Evolutionary conservation across 2,329 filamentous ascomycete genomes (phyloP), one percentile per base, ranked within the genome.

Genomic region (Cordyceps fumosorosea): DNA sequence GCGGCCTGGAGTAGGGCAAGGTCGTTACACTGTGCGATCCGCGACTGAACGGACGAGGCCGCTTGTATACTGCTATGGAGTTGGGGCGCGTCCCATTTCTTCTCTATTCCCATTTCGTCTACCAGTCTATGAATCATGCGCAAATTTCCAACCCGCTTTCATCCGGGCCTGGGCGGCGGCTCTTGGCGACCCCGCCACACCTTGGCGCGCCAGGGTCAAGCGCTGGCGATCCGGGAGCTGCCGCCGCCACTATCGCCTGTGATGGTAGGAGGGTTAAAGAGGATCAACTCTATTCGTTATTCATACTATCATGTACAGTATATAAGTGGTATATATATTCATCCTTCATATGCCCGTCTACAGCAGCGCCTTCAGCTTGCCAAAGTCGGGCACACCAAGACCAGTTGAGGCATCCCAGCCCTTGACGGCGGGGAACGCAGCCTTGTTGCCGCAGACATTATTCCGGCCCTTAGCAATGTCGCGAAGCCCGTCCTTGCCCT

Each of bases 351-450:
- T 22, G 6, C 16, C 11, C 18, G 34, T n/a, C 44, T 55, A 63
- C 11, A 63, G 29, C 7, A 63, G 44, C 12, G 32, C 42, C 42
- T 59, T 54, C 16, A 63, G 34, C 26, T 63, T 63, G 42, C 3
- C 61, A 59, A 58, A 63, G 55, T 63, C 50, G 26, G 61, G 61
- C 24, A 63, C 61, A 50, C 61, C 61, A 8, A 47, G 32, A 42
- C 61, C 61, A 29, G 69, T 70, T 20, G 65, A 65, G 8, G 69
- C 67, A 62, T 70, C 69, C 69, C 69, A 70, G 2, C 66, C 68
- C 51, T 62, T 10, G 3, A 22, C 42, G 20, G 64, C 64, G 14
- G 58, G 56, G 47, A 65, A 65, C 18, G 53, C 64, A 37, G 20
- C n/a, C 20, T 55, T 32, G 18, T 26, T 61, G 58, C 63, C 34